Evolutionary conservation across 148 eudicot species (phyloP).

Genomic region (Cornus suecica): DNA sequence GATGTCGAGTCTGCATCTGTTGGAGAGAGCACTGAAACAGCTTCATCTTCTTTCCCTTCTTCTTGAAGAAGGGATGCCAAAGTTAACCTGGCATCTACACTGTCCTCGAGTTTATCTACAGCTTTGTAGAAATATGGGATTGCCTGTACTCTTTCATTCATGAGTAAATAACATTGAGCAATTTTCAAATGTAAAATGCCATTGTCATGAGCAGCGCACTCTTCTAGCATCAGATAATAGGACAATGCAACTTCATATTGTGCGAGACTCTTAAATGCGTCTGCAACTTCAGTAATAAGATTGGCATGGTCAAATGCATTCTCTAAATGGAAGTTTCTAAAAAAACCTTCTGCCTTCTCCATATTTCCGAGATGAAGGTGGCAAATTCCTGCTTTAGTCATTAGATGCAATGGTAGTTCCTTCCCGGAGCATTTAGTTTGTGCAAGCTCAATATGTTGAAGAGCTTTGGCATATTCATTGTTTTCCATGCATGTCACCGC

Average conservation of each 20-base stretch:
- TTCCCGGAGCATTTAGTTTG: constrained; percentile 17
- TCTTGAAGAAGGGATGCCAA: constrained; percentile 47
- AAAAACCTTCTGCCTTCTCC: constrained; percentile 50
- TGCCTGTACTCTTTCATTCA: constrained; percentile 33
- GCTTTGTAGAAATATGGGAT: constrained; percentile 48
- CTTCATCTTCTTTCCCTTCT: constrained; percentile 42
- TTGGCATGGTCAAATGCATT: constrained; percentile 23
- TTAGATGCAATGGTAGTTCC: constrained; percentile 31
- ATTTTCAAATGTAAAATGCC: constrained; percentile 37
- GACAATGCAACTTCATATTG: constrained; percentile 44
- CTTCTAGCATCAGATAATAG: constrained; percentile 45
- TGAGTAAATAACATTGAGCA: constrained; percentile 41
- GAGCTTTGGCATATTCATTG: constrained; percentile 33
- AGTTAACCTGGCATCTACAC: constrained; percentile 45
- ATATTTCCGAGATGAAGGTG: constrained; percentile 39
- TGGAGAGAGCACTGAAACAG: constrained; percentile 43
- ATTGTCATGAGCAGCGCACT: constrained; percentile 17
- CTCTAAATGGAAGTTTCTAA: constrained; percentile 29
- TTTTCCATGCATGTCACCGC: constrained; percentile 36
- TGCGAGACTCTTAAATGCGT: constrained; percentile 33
- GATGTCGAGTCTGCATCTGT: constrained; percentile 22
- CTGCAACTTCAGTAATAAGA: constrained; percentile 40
- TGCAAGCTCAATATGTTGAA: constrained; percentile 38
- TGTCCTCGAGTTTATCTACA: constrained; percentile 34
- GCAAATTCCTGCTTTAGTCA: constrained; percentile 46